phyloP scores from a whole-genome alignment of 352 stramenopile species.

The Globisporangium sylvaticum region DNA sequence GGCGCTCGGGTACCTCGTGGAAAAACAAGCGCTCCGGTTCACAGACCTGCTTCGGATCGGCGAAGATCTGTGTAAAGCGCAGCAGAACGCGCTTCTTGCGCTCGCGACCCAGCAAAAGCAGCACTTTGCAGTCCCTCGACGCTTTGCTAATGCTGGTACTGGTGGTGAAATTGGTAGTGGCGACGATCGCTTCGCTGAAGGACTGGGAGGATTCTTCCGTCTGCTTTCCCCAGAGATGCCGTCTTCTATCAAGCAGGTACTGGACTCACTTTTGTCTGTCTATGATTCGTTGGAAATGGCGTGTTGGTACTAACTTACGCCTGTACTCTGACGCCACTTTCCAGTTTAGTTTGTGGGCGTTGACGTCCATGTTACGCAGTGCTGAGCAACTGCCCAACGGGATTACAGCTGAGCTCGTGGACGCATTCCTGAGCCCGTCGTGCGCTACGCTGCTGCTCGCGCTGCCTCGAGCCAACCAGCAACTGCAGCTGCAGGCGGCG shows the following conservation, averaged over 20 bases:
- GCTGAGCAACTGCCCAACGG: constrained; percentile 21
- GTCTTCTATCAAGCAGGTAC: constrained; percentile 28
- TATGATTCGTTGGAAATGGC: no score
- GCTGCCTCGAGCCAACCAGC: constrained; percentile 28
- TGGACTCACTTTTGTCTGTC: background rate
- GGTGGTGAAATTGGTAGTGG: background rate
- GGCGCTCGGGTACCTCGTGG: constrained; percentile 32
- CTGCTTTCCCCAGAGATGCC: constrained; percentile 61
- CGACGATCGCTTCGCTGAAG: background rate
- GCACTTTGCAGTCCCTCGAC: background rate
- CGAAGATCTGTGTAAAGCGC: constrained; percentile 31
- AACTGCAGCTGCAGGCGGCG: constrained; percentile 46
- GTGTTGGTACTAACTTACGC: no score
- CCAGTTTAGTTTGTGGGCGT: constrained; percentile 34
- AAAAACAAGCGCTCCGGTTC: constrained; percentile 34
- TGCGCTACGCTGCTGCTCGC: constrained; percentile 37
- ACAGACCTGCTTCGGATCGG: constrained; percentile 47
- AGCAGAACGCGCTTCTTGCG: constrained; percentile 19
- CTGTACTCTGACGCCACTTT: background rate
- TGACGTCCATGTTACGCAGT: constrained; percentile 32
- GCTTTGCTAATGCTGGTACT: background rate
- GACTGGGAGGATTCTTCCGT: constrained; percentile 24
- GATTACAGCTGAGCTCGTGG: constrained; percentile 21
- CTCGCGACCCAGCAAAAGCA: constrained; percentile 7
- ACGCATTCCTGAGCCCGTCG: constrained; percentile 30